phyloP scores from a whole-genome alignment of 2,329 filamentous ascomycete genomes.

The Sclerotinia subarctica region DNA sequence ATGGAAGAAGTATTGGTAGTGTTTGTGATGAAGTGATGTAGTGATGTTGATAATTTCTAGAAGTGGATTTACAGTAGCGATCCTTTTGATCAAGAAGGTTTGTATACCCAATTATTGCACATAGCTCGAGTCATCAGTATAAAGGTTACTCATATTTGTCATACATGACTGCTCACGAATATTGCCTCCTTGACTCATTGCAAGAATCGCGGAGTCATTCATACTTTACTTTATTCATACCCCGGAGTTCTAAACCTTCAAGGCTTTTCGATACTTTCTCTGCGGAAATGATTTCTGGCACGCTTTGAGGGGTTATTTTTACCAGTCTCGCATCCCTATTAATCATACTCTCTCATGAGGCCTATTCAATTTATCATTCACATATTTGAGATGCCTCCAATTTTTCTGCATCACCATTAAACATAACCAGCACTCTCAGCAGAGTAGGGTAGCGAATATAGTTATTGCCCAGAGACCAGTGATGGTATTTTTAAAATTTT shows the following conservation, averaged over 20 bases:
- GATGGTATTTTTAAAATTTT: neutral
- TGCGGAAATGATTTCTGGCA: too few species aligned
- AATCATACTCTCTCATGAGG: neutral
- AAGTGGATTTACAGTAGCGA: neutral
- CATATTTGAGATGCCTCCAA: fast-evolving
- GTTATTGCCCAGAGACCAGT: too few species aligned
- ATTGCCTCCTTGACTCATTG: neutral
- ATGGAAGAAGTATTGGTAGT: neutral
- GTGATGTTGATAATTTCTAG: neutral
- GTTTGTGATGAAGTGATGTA: neutral
- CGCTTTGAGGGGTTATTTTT: too few species aligned
- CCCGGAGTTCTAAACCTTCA: too few species aligned
- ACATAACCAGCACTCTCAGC: too few species aligned
- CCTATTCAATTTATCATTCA: neutral
- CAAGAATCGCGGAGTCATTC: fast-evolving
- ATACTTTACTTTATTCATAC: neutral
- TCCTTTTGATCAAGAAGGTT: neutral
- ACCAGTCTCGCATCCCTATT: neutral
- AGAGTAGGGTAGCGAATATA: neutral
- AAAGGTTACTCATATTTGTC: fast-evolving
- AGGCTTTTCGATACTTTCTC: too few species aligned
- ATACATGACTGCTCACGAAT: neutral
- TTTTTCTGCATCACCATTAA: too few species aligned
- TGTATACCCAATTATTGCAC: neutral
- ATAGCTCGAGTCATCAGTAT: neutral